These are phyloP conservation scores for Thelephora aurantiotincta DNA, from an alignment of 768 basidiomycete genomes.

Conservation along the genomic window DNA sequence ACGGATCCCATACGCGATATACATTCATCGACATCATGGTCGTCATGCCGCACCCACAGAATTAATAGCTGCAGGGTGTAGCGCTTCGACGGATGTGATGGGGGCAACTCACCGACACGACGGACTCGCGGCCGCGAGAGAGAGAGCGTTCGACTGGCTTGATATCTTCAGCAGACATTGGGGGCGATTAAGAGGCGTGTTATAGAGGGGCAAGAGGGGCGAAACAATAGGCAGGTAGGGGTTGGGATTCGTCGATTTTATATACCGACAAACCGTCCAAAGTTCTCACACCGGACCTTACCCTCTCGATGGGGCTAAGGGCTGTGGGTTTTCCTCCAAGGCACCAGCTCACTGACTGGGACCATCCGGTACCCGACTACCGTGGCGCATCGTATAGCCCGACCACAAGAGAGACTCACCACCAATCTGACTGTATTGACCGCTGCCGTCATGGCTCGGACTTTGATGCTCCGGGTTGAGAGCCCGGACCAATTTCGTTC, in stretches of 20 bases:
- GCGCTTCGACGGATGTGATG: too few species aligned
- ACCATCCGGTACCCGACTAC: slow-evolving; percentile 1
- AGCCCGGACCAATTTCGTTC: slow-evolving; percentile 4
- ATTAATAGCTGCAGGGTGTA: too few species aligned
- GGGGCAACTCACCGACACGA: slow-evolving; percentile 24
- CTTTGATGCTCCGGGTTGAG: background rate
- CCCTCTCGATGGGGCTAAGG: too few species aligned
- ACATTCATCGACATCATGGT: too few species aligned
- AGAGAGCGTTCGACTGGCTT: slow-evolving; percentile 27
- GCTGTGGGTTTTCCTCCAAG: too few species aligned
- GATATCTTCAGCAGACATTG: background rate
- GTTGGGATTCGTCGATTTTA: background rate
- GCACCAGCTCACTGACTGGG: background rate
- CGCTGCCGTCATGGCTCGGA: too few species aligned
- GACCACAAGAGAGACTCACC: too few species aligned
- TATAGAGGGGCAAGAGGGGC: slow-evolving; percentile 5
- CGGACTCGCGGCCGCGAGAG: slow-evolving; percentile 45
- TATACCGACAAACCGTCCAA: background rate
- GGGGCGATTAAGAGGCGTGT: slow-evolving; percentile 1
- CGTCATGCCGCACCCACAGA: too few species aligned
- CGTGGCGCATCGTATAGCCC: too few species aligned
- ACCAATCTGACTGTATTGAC: too few species aligned
- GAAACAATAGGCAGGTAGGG: background rate
- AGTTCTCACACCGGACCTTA: too few species aligned
- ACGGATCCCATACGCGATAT: too few species aligned